Evolutionary conservation across 2,329 filamentous ascomycete genomes (phyloP).

Genomic region (Mollisiaceae sp.): DNA sequence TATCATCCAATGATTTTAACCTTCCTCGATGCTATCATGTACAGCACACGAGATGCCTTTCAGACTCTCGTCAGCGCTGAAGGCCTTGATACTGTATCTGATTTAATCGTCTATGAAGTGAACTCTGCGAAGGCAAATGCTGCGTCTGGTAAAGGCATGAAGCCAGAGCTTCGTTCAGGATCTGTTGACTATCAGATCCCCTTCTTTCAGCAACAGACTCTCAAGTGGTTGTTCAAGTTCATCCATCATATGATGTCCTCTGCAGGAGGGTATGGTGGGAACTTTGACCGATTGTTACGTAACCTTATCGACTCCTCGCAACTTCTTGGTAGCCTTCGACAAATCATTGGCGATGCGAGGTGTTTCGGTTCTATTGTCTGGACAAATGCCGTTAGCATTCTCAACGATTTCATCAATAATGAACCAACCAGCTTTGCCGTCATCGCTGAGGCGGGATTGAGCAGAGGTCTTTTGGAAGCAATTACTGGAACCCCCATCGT

Average conservation of each 20-base stretch:
- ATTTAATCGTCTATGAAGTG: constrained; percentile 82
- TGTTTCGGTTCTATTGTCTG: constrained; percentile 92
- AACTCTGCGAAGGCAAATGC: constrained; percentile 69
- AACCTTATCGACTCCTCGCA: constrained; percentile 94
- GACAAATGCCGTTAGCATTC: constrained; percentile 89
- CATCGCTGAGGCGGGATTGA: constrained; percentile 91
- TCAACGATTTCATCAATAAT: constrained; percentile 97
- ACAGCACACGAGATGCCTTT: constrained; percentile 84
- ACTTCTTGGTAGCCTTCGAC: constrained; percentile 77
- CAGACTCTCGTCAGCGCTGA: constrained; percentile 80
- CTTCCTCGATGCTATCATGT: constrained; percentile 88
- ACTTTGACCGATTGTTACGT: constrained; percentile 86
- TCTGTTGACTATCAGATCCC: constrained; percentile 93
- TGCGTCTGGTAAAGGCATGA: constrained; percentile 74
- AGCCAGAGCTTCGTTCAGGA: constrained; percentile 73
- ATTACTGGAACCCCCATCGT: constrained; percentile 61
- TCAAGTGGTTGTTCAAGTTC: constrained; percentile 95
- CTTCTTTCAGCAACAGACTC: constrained; percentile 89
- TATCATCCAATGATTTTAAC: constrained; percentile 83
- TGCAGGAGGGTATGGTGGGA: constrained; percentile 71
- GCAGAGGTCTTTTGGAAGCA: constrained; percentile 82
- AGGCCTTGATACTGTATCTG: constrained; percentile 89
- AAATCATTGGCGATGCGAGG: constrained; percentile 79
- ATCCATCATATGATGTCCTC: constrained; percentile 93
- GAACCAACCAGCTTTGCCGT: constrained; percentile 97